These are phyloP conservation scores for Geotrichum bryndzae DNA, from an alignment of 1,139 yeast genomes.

Conservation along the genomic window DNA sequence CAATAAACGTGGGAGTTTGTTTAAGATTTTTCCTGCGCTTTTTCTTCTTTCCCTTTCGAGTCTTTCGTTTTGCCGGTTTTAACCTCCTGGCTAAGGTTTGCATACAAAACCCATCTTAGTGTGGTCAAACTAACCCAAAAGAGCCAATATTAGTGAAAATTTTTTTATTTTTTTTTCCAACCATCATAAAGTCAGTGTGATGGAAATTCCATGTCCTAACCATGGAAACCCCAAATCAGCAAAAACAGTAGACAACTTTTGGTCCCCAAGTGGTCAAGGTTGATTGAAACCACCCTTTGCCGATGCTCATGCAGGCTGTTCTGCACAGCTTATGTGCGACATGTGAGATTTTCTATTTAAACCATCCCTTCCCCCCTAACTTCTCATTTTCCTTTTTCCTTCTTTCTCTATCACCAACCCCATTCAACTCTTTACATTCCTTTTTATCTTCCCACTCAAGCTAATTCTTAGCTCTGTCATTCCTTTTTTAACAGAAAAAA, in stretches of 20 bases:
- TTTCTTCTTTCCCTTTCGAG: too few species aligned
- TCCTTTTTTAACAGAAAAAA: neutral
- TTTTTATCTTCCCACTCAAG: neutral
- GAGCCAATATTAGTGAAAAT: neutral
- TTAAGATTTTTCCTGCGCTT: neutral
- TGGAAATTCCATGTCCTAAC: too few species aligned
- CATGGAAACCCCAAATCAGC: neutral
- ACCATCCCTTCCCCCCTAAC: neutral
- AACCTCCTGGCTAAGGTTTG: neutral
- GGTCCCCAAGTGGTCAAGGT: neutral
- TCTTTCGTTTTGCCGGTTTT: neutral
- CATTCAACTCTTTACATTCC: conserved; percentile 1
- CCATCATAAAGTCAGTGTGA: neutral
- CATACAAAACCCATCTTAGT: neutral
- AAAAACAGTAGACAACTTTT: neutral
- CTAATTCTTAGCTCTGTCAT: conserved; percentile 1
- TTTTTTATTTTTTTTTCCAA: neutral
- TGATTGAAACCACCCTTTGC: neutral
- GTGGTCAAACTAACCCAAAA: neutral
- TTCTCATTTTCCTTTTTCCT: neutral
- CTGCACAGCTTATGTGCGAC: neutral
- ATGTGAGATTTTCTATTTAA: neutral
- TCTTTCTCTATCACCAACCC: neutral
- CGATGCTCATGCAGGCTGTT: neutral
- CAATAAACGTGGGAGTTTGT: neutral